These are phyloP conservation scores for Ceratocystis diversiconidia DNA, from an alignment of 2,329 filamentous ascomycete genomes.

Conservation along the genomic window DNA sequence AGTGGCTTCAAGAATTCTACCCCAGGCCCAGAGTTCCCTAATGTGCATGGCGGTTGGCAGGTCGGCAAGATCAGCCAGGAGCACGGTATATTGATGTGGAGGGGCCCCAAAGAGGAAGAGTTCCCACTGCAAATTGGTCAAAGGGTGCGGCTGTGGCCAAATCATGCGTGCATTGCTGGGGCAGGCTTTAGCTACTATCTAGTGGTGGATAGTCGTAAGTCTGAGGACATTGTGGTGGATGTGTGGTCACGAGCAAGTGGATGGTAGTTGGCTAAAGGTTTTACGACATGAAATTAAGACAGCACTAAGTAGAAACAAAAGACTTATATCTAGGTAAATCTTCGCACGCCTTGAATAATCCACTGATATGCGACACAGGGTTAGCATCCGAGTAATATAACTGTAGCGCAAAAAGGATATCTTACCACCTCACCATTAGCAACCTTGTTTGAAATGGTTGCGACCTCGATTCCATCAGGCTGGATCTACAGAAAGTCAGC, in stretches of 20 bases:
- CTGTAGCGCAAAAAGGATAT: slow-evolving; percentile 15
- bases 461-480: slow-evolving; percentile 67
- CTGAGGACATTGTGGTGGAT: slow-evolving; percentile 50
- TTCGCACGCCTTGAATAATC: neutral
- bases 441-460: slow-evolving; percentile 58
- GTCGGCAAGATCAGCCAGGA: slow-evolving; percentile 63
- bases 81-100: slow-evolving; percentile 58
- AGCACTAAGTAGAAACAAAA: neutral
- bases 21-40: slow-evolving; percentile 31
- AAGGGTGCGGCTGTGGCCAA: slow-evolving; percentile 59
- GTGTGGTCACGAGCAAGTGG: slow-evolving; percentile 59
- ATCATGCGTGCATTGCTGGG: slow-evolving; percentile 66
- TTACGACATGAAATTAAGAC: neutral
- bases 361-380: neutral
- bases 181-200: slow-evolving; percentile 60
- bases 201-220: slow-evolving; percentile 47
- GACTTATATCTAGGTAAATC: neutral
- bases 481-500: slow-evolving; percentile 42
- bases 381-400: neutral
- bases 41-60: slow-evolving; percentile 42
- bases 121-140: slow-evolving; percentile 46
- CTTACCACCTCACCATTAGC: slow-evolving; percentile 69
- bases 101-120: slow-evolving; percentile 30
- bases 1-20: slow-evolving; percentile 24
- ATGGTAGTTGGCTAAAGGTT: slow-evolving; percentile 35